A percentile compares a stretch with the other conserved stretches of the same genome.
Evolutionary conservation across 2,329 filamentous ascomycete genomes (phyloP).

Genomic region (Penicillium sp.): DNA sequence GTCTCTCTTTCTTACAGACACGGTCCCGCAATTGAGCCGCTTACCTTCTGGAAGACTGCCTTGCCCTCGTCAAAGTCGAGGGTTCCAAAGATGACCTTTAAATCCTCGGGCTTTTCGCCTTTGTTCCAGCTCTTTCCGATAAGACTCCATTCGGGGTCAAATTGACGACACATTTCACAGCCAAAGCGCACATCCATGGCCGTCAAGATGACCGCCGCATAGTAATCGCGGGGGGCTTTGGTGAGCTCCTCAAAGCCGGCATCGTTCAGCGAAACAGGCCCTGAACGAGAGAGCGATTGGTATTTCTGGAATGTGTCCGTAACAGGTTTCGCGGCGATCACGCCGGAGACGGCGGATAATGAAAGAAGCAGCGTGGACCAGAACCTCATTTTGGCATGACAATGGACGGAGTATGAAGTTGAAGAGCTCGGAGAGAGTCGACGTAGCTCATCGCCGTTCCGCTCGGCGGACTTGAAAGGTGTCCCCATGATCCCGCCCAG

Average conservation of each 20-base stretch:
- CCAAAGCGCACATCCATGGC: conserved; percentile 77
- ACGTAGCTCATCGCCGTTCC: background rate
- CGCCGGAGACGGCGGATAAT: conserved; percentile 23
- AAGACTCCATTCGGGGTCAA: conserved; percentile 91
- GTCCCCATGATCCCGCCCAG: conserved; percentile 8
- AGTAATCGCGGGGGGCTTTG: conserved; percentile 72
- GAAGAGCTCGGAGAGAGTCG: conserved; percentile 2
- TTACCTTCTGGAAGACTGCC: conserved; percentile 77
- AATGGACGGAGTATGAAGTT: background rate
- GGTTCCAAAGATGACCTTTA: conserved; percentile 67
- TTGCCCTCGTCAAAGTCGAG: conserved; percentile 85
- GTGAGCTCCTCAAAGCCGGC: conserved; percentile 69
- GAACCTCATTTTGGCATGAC: conserved; percentile 30
- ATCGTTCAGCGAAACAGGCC: conserved; percentile 74
- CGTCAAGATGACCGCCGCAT: conserved; percentile 74
- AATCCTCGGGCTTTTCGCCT: conserved; percentile 58
- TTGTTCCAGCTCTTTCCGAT: conserved; percentile 80
- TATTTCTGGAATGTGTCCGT: conserved; percentile 65
- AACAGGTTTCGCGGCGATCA: conserved; percentile 49
- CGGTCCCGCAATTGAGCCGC: conserved; percentile 1
- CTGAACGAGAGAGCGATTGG: conserved; percentile 60
- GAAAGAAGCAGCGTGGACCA: conserved; percentile 37
- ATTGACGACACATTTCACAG: conserved; percentile 80
- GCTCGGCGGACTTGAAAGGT: conserved; percentile 11
- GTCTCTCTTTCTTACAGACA: too few species aligned